Base-by-base conservation (phyloP, 2,329 filamentous ascomycete genomes). In the Aureobasidium zeae region DNA sequence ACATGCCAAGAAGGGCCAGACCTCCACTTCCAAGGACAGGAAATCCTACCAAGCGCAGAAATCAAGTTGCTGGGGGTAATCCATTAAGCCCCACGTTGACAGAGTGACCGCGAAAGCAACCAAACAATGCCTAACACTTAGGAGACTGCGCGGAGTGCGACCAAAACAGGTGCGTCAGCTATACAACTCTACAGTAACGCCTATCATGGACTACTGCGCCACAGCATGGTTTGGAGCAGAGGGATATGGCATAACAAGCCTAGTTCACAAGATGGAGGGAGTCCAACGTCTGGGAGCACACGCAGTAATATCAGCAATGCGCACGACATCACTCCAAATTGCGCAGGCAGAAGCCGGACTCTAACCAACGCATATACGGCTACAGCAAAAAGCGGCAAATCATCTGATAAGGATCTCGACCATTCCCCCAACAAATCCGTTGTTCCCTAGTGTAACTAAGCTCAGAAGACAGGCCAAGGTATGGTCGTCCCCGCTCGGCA, bases 151-250 rank as follows among this genome's bases (percentile, higher is more conserved):
- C 5, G 31, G 31, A 16, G 11, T 33, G 7, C 9, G 31, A 6
- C 16, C 31, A 6, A 33, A 33, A 16, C 31, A 33, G 19, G 31
- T 33, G 11, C 16, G 31, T 7, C 31, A 33, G 17, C 31, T 33
- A 7, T 33, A 33, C 17, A 33, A 33, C 31, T 11, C 31, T 7
- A 33, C 31, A n/a, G 11, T 33, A 17, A 33, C 31, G 5, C 31
- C 31, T 5, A 33, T 33, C 15, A 20, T 33, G 31, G 31, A 33
- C n/a, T 33, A 33, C 31, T 33, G 17, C 31, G 31, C 31, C 6
- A 17, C 31, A 7, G 31, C 31, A 15, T 33, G 15, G 31, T 33
- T 17, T 20, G 15, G 31, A 6, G 6, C 31, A 16, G 11, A 16
- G 31, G 19, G 13, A n/a, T 30, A 15, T 7, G 28, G 28, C 13